Evolutionary conservation across 2,329 filamentous ascomycete species (phyloP).

Genomic region (Chrysosporium keratinophilum): DNA sequence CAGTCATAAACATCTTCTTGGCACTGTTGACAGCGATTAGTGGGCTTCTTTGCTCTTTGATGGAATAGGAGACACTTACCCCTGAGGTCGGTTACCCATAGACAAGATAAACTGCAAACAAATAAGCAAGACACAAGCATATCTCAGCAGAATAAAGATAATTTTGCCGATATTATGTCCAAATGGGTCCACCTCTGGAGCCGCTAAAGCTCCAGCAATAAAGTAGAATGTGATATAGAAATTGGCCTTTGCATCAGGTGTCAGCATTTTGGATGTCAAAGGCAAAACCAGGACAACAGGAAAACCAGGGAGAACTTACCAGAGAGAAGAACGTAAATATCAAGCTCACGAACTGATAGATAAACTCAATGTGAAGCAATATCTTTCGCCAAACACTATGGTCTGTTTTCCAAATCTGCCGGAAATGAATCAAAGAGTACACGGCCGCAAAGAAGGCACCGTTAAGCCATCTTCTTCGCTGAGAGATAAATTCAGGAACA

Average conservation of each 20-base stretch:
- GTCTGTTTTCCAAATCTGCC: slow-evolving; percentile 85
- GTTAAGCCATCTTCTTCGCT: slow-evolving; percentile 93
- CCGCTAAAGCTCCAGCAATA: slow-evolving; percentile 78
- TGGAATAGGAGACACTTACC: slow-evolving; percentile 35
- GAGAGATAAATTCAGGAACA: slow-evolving; percentile 93
- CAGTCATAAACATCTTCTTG: slow-evolving; percentile 75
- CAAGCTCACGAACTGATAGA: slow-evolving; percentile 88
- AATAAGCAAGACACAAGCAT: slow-evolving; percentile 76
- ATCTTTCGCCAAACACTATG: slow-evolving; percentile 83
- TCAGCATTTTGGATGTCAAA: slow-evolving; percentile 15
- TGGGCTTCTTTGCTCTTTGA: not conserved
- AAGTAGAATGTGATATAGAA: slow-evolving; percentile 99
- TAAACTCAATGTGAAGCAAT: slow-evolving; percentile 83
- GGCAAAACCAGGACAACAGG: not conserved
- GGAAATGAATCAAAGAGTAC: slow-evolving; percentile 91
- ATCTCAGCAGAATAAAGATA: slow-evolving; percentile 79
- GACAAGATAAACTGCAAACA: slow-evolving; percentile 92
- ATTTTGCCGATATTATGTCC: slow-evolving; percentile 72
- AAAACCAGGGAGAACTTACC: slow-evolving; percentile 24
- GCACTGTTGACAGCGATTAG: slow-evolving; percentile 38
- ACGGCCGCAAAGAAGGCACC: slow-evolving; percentile 97
- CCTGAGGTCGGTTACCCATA: slow-evolving; percentile 91
- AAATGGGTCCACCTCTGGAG: slow-evolving; percentile 75
- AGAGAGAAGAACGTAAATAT: slow-evolving; percentile 97
- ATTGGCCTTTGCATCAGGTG: slow-evolving; percentile 52